Percentiles rank a stretch among this genome's conserved stretches.
Evolutionary conservation across 495 filamentous ascomycete genomes (phyloP).

Genomic region (Aspergillus leporis): DNA sequence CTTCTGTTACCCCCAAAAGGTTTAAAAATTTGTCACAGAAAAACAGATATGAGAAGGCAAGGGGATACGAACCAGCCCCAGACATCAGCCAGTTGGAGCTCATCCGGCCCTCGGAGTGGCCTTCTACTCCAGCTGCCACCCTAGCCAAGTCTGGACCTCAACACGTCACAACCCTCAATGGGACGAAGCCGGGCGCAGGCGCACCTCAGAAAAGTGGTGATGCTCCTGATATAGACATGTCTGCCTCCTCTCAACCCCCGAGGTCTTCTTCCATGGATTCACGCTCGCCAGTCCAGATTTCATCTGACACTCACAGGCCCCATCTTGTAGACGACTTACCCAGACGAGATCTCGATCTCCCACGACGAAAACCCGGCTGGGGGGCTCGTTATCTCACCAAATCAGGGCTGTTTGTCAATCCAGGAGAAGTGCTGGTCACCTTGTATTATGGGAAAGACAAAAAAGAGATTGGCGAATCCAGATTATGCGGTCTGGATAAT

Average conservation of each 20-base stretch:
- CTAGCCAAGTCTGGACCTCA: not conserved
- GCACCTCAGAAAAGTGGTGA: not conserved
- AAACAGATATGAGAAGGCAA: conserved; percentile 38
- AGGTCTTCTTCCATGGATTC: not conserved
- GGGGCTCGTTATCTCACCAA: not conserved
- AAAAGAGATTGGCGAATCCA: conserved; percentile 35
- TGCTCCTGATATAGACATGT: not conserved
- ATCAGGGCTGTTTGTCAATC: conserved; percentile 19
- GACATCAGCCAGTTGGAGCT: conserved; percentile 45
- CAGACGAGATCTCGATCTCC: not conserved
- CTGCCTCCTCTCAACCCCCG: not conserved
- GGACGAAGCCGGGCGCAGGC: not conserved
- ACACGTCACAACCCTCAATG: not conserved
- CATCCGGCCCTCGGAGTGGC: conserved; percentile 36
- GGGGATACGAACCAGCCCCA: conserved; percentile 43
- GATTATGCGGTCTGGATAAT: conserved; percentile 36
- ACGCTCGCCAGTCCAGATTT: not conserved
- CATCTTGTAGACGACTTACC: not conserved
- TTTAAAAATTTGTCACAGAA: conserved; percentile 24
- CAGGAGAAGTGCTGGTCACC: conserved; percentile 24
- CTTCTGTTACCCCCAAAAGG: conserved; percentile 2
- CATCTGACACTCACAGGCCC: not conserved
- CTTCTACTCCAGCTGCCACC: conserved; percentile 11
- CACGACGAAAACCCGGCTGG: conserved; percentile 4
- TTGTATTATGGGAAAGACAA: conserved; percentile 41